Evolutionary conservation across 768 basidiomycete genomes (phyloP).

Genomic region (Tulasnella sp.): DNA sequence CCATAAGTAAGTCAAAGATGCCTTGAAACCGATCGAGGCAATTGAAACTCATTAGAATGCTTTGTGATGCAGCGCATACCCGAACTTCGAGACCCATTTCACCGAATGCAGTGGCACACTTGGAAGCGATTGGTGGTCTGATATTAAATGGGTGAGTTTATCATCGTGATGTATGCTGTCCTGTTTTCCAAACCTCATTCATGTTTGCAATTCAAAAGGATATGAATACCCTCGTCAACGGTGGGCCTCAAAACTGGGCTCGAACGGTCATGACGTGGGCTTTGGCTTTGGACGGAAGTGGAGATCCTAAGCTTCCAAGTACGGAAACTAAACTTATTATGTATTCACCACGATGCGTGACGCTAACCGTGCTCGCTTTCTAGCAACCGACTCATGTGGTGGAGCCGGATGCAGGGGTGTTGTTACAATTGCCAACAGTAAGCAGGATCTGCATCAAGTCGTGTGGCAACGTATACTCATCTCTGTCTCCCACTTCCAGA

Average conservation of each 20-base stretch:
- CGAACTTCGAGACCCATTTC: conserved; percentile 7
- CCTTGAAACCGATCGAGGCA: too few relatives aligned
- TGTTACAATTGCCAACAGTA: conserved; percentile 53
- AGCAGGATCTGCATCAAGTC: conserved; percentile 53
- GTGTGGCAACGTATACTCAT: too few relatives aligned
- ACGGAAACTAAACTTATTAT: not conserved
- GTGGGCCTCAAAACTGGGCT: conserved; percentile 5
- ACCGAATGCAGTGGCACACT: conserved; percentile 10
- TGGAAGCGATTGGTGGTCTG: conserved; percentile 60
- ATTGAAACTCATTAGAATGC: too few relatives aligned
- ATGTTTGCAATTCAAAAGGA: too few relatives aligned
- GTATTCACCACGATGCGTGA: not conserved
- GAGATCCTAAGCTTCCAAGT: conserved; percentile 13
- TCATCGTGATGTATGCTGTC: too few relatives aligned
- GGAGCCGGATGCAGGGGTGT: conserved; percentile 53
- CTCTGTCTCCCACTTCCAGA: too few relatives aligned
- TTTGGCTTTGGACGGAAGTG: not conserved
- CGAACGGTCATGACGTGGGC: conserved; percentile 11
- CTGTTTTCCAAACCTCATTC: too few relatives aligned
- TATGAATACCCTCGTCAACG: not conserved
- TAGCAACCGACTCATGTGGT: conserved; percentile 31
- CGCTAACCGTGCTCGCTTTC: not conserved
- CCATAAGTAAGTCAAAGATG: conserved; percentile 23
- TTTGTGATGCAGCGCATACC: conserved; percentile 2
- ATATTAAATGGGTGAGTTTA: conserved; percentile 43